Evolutionary conservation across 2,329 filamentous ascomycete genomes (phyloP), one percentile per base, ranked within the genome.

Genomic region (Aspergillus latus): DNA sequence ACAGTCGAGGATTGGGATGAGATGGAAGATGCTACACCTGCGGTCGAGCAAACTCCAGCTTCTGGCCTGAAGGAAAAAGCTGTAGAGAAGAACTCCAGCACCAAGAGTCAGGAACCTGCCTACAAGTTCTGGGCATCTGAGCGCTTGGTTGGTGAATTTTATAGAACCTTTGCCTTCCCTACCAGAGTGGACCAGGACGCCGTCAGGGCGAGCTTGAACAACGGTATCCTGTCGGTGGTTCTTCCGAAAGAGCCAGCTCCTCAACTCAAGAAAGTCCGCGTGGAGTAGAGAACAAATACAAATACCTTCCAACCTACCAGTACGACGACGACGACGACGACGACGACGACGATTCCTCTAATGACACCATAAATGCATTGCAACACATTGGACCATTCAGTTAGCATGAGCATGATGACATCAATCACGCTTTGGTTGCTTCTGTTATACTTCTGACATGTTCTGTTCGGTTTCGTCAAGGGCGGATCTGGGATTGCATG

Each of bases 131-230:
- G 82, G 82, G 74, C 82, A 44, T 78, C 76, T 47, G 83, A 86
- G 68, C 81, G 83, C 60, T 79, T 77, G 0, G 72, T 83, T 34
- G 83, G 83, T 52, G 76, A 81, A 37, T 86, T 86, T 71, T 77
- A 82, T 54, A 77, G 83, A 54, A 74, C 73, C 5, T 86, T 86
- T 68, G 76, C 72, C 51, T 86, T 86, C 73, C 78, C 83, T 1
- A 72, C 74, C 1, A 73, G 79, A 16, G 78, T 86, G 29, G 78
- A 86, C 61, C 82, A 85, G 66, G 81, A 86, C 49, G 73, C 68
- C 16, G 83, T 86, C 60, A 83, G 78, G 68, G 83, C 83, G 6
- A 81, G 74, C 57, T 66, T 86, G 69, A 84, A 80, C 74, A 79
- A 86, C 64, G 83, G 83, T 10, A 78, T 86, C 47, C 68, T 86